phyloP scores from a whole-genome alignment of 1,139 yeast genomes.

The Torulaspora pretoriensis region DNA sequence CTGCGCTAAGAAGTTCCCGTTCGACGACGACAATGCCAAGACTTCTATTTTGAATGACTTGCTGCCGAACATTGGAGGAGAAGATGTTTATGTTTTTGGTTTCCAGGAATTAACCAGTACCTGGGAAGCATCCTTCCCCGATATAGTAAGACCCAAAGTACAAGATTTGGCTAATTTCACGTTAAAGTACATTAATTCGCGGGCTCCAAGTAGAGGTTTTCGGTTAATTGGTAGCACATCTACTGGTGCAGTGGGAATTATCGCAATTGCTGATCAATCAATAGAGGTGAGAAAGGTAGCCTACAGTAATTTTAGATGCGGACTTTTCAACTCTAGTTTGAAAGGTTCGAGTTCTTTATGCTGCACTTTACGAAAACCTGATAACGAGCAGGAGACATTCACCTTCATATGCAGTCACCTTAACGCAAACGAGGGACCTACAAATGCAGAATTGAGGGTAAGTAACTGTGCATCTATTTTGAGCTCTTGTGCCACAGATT shows the following conservation, averaged over 20 bases:
- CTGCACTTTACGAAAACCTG: conserved; percentile 36
- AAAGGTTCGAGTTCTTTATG: conserved; percentile 74
- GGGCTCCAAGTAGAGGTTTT: conserved; percentile 41
- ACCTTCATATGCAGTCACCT: conserved; percentile 71
- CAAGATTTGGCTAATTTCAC: conserved; percentile 43
- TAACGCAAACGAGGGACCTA: conserved; percentile 68
- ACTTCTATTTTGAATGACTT: conserved; percentile 15
- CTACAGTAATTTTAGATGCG: conserved; percentile 45
- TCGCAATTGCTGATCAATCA: conserved; percentile 50
- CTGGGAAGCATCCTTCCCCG: conserved; percentile 54
- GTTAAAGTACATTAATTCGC: conserved; percentile 40
- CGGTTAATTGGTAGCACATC: conserved; percentile 46
- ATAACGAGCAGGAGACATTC: conserved; percentile 38
- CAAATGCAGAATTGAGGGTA: conserved; percentile 48
- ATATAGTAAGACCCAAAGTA: conserved; percentile 41
- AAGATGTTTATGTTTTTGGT: conserved; percentile 59
- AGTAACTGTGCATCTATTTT: conserved; percentile 48
- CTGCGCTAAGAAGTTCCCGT: conserved; percentile 33
- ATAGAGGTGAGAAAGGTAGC: conserved; percentile 37
- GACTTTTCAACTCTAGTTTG: conserved; percentile 55
- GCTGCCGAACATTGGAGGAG: conserved; percentile 30
- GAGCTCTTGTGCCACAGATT: conserved; percentile 51
- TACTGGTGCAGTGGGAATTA: conserved; percentile 63
- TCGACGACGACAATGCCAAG: conserved; percentile 12
- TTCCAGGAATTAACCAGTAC: conserved; percentile 71